Base-by-base conservation (phyloP, 192 early-diverging fungal genomes). In the Haplosporangium gracile region DNA sequence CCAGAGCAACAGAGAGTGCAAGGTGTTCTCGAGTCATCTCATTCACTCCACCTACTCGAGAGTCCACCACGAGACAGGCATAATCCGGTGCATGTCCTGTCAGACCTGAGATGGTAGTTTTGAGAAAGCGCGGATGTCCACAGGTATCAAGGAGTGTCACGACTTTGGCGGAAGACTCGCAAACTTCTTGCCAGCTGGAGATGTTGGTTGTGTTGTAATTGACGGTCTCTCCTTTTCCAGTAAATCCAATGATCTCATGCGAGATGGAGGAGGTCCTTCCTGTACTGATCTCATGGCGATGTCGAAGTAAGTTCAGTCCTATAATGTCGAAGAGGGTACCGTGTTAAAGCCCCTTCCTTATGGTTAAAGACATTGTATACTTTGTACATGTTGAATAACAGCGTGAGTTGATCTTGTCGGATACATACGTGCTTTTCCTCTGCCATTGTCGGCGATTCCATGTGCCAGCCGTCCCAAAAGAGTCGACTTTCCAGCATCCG, bases 201-300 rank as follows among this genome's bases (percentile, higher is more conserved):
- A 87, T 89, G 88, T 93, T 89, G 79, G 92, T 82, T 45, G 92
- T 89, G n/a, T 89, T 94, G 75, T 96, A 97, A 88, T 95, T 97
- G 68, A 98, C 88, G 47, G 95, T 85, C 29, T 89, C 77, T 18
- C 95, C 96, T 9, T 89, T 90, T 13, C 91, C 90, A 42, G 91
- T 92, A 88, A 96, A 99, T 1, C 97, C 97, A 80, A 99, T 91
- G 70, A 97, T 95, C 74, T 96, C 96, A 71, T 95, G 93, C 1
- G 96, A 91, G 36, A 99, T 95, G 29, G 96, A 97, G 29, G 95
- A 96, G n/a, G 97, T 99, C 20, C 96, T 88, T n/a, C 97, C 97
- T 22, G 94, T 91, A 88, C 96, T 97, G 36, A 99, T 90, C 81
- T 99, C 97, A 82, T 99, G 97, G 36, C 93, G 94, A 89, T 99